Conservation (phyloP, 208 protist species). For the Crithidia fasciculata region DNA sequence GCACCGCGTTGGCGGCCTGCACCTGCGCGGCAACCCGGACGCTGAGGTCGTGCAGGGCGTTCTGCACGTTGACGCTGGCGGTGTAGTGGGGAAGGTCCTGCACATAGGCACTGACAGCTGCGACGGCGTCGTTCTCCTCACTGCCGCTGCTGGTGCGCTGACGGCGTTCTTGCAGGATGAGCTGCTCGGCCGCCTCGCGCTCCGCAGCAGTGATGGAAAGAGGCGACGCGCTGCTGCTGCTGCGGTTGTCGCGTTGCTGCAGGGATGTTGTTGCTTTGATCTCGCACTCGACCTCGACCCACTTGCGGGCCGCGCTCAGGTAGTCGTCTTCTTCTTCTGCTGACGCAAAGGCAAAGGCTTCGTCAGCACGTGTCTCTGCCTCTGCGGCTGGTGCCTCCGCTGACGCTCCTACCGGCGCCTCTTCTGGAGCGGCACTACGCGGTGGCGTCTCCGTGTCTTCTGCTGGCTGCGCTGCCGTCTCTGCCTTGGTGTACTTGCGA, state of each 20-base stretch:
- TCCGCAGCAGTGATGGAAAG: conserved; percentile 10
- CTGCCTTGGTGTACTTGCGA: conserved; percentile 18
- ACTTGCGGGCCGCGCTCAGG: conserved; percentile 23
- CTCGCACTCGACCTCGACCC: conserved; percentile 36
- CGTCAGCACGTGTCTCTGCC: not conserved
- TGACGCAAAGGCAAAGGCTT: not conserved
- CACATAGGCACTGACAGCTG: conserved; percentile 10
- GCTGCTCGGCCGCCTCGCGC: conserved; percentile 13
- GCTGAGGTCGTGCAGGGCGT: conserved; percentile 30
- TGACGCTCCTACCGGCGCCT: not conserved
- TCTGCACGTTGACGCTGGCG: conserved; percentile 29
- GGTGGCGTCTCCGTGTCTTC: not conserved
- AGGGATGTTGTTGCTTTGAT: not conserved
- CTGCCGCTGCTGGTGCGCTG: not conserved
- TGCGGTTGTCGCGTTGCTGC: too few relatives aligned
- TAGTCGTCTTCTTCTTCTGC: conserved; percentile 2
- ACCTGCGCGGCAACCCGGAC: conserved; percentile 26
- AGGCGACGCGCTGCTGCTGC: not conserved
- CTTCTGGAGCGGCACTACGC: not conserved
- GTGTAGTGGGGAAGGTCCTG: conserved; percentile 18
- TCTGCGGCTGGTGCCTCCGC: not conserved
- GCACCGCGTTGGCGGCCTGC: conserved; percentile 25
- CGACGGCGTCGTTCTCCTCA: not conserved
- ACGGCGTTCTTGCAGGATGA: not conserved
- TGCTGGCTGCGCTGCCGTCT: conserved; percentile 1